Evolutionary conservation across 1,284 basidiomycete genomes (phyloP), one percentile per base, ranked within the genome.

Genomic region (Trichosporon faecale): DNA sequence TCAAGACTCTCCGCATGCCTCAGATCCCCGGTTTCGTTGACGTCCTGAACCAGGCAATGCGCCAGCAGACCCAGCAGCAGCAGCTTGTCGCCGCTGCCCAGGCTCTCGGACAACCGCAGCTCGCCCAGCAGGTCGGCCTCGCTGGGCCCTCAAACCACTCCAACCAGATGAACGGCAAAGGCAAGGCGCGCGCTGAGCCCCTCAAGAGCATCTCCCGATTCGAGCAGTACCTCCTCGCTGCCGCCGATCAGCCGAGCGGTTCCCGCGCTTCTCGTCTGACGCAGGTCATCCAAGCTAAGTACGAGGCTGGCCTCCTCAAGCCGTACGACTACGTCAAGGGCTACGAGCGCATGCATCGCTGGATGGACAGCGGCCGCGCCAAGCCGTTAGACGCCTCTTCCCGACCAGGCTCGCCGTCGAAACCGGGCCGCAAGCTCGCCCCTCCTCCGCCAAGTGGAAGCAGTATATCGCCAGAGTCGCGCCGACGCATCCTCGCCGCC

Each of bases 261-360:
- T 91, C 94, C 14, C 87, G 95, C 44, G 93, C 96, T 73, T 93
- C 97, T 75, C 90, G 95, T 0, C 85, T 99, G 49, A 92, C 91
- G 70, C 88, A 92, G 71, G 96, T 99, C 73, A 98, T 98, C 76
- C 89, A 92, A 74, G 95, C 93, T 77, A 98, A 98, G 84, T 98
- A 97, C 83, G 95, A 98, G 80, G 96, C 95, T 0, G 96, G 95
- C 0, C 82, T 99, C 55, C 84, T 98, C 72, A 94, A 94, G 78
- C 96, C 96, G 0, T 98, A 97, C 79, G 96, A 98, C 83, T 97
- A 98, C 80, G 94, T 96, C 70, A 94, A 94, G 79, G 94, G 94
- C 0, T 96, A 96, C 79, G 91, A 93, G 23, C 86, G 94, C 68
- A 84, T 96, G 75, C 92, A 90, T 71, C 87, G 91, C 65, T 98